Conservation (phyloP, 2,329 filamentous ascomycete species). For the Gnomoniopsis sp. region DNA sequence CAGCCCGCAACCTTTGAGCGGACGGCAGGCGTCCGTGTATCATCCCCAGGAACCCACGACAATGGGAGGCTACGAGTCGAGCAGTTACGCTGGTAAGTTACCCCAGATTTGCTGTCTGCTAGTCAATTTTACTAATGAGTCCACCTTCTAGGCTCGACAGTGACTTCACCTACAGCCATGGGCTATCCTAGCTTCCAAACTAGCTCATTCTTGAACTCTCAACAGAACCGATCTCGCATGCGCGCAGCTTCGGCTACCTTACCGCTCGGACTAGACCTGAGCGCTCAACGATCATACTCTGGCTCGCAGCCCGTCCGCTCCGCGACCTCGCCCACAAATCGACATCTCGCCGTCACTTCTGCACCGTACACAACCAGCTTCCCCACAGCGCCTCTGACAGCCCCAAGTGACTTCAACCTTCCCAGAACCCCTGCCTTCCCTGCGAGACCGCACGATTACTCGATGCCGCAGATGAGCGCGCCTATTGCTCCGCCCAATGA, state of each 20-base stretch:
- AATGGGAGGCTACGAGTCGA: constrained; percentile 47
- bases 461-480: constrained; percentile 52
- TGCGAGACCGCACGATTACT: constrained; percentile 41
- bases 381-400: constrained; percentile 50
- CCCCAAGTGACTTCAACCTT: constrained; percentile 50
- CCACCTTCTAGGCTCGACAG: constrained; percentile 37
- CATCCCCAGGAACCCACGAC: constrained; percentile 40
- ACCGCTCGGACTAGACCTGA: constrained; percentile 42
- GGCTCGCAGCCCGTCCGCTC: constrained; percentile 26
- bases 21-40: constrained; percentile 48
- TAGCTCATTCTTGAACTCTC: constrained; percentile 37
- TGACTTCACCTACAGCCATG: constrained; percentile 48
- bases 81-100: constrained; percentile 49
- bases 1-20: constrained; percentile 41
- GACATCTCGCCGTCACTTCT: constrained; percentile 32
- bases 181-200: constrained; percentile 44
- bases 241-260: constrained; percentile 47
- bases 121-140: constrained; percentile 15
- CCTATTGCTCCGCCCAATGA: constrained; percentile 51
- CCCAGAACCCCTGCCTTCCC: constrained; percentile 38
- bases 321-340: constrained; percentile 33
- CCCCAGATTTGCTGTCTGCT: not conserved
- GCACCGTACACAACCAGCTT: constrained; percentile 48
- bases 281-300: constrained; percentile 37
- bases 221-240: constrained; percentile 42